Evolutionary conservation across 2,329 filamentous ascomycete species (phyloP), one percentile per base, ranked within the genome.

Genomic region (Fusarium sp.): DNA sequence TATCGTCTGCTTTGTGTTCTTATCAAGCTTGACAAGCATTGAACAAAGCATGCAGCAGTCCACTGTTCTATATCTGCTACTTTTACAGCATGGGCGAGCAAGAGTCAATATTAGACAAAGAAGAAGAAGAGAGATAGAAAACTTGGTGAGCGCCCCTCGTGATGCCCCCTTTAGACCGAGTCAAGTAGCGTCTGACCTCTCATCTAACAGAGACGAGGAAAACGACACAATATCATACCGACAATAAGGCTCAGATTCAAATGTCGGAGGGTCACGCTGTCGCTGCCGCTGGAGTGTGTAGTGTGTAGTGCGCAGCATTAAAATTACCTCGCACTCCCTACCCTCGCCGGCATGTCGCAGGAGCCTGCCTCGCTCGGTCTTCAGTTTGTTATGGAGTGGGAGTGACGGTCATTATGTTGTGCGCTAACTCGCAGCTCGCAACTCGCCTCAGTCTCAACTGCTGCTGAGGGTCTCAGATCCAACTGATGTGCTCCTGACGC

Each of bases 111-210:
- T 30, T 13, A 40, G 50, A 54, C 65, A 61, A 66, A 51, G 49
- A 15, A 45, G 48, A 48, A 57, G 25, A 23, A 23, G 7, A 44
- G 25, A 32, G 45, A 62, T 22, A 40, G 35, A 44, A 39, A 43
- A 39, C 44, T 19, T 32, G 57, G 62, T 52, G 49, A 52, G 48
- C 32, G 50, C 41, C 25, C 40, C 53, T 53, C 65, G 62, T 68
- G 65, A 67, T 54, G 41, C 39, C 56, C 56, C 63, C 65, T 59
- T 48, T 52, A 37, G 56, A 58, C 66, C 63, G 66, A 68, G 66
- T 68, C 66, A 68, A 62, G 66, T 68, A 68, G 66, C 66, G 66
- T 69, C 66, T 68, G 66, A 67, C 66, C 62, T 69, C 66, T 68
- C 66, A 68, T 68, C 61, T 69, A 68, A 67, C 48, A 63, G 52